Percentiles rank a stretch among this genome's conserved stretches.
These are phyloP conservation scores for Sphagnum fallax DNA, from an alignment of 228 moss, liverwort and hornwort species.

Conservation along the genomic window DNA sequence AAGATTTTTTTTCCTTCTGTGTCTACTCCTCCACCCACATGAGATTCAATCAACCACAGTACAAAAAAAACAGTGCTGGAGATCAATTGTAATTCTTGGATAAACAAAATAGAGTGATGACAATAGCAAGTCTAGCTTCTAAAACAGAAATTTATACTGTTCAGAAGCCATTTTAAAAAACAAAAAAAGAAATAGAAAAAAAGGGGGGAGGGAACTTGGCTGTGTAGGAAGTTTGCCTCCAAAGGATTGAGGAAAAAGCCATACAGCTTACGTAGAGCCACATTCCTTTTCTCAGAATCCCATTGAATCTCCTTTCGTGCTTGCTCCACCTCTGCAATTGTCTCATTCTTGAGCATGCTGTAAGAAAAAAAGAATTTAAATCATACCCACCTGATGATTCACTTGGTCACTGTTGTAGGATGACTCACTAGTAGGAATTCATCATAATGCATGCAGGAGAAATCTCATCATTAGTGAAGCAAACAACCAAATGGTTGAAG, in stretches of 20 bases:
- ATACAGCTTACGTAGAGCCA: slow-evolving; percentile 72
- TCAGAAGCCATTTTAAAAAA: no score
- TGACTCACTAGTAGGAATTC: no score
- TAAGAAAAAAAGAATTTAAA: neutral
- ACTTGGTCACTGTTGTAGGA: neutral
- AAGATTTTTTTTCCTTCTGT: neutral
- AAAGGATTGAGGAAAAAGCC: slow-evolving; percentile 77
- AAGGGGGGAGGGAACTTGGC: neutral
- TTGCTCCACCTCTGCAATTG: slow-evolving; percentile 48
- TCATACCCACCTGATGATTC: neutral
- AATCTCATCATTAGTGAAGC: no score
- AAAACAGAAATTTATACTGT: no score
- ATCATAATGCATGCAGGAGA: no score
- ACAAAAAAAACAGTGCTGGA: no score
- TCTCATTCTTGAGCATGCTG: slow-evolving; percentile 79
- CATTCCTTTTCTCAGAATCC: slow-evolving; percentile 79
- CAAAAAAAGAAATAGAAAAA: neutral
- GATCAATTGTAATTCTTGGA: no score
- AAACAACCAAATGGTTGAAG: no score
- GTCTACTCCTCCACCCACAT: no score
- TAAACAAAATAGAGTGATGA: no score
- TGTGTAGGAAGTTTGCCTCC: slow-evolving; percentile 31
- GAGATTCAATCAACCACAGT: no score
- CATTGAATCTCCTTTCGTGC: slow-evolving; percentile 85
- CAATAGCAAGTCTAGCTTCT: no score